Conservation (phyloP, 257 asterid species). For the Plantago ovata region DNA sequence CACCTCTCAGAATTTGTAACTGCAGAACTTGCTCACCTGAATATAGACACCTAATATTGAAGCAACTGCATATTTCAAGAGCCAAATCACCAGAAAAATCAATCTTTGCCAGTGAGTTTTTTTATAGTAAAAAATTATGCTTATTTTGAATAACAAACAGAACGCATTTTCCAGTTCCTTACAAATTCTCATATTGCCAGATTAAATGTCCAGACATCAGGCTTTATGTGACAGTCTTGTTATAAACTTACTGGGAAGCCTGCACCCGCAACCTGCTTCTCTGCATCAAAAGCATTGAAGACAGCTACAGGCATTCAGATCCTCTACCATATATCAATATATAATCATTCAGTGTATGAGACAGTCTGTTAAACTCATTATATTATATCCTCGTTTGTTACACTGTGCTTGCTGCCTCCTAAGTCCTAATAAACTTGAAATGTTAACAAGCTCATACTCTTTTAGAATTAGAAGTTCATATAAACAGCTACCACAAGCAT, state of each 20-base stretch:
- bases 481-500: not conserved
- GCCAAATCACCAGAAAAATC: slow-evolving; percentile 45
- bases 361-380: slow-evolving; percentile 17
- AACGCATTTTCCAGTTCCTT: slow-evolving; percentile 34
- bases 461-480: slow-evolving; percentile 10
- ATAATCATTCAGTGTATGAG: no score
- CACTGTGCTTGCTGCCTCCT: not conserved
- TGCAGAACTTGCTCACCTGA: slow-evolving; percentile 64
- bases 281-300: slow-evolving; percentile 93
- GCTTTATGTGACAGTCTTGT: slow-evolving; percentile 60
- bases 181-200: slow-evolving; percentile 51
- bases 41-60: slow-evolving; percentile 55
- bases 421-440: slow-evolving; percentile 2
- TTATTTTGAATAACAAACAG: slow-evolving; percentile 22
- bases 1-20: slow-evolving; percentile 67
- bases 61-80: slow-evolving; percentile 77
- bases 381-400: not conserved
- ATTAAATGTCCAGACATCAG: slow-evolving; percentile 50
- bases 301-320: slow-evolving; percentile 67
- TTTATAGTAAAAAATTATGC: slow-evolving; percentile 9
- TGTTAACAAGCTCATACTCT: not conserved
- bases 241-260: slow-evolving; percentile 61
- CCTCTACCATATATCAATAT: slow-evolving; percentile 28
- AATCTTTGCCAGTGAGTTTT: slow-evolving; percentile 22
- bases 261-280: slow-evolving; percentile 74